These are phyloP conservation scores for Stentor roeselii DNA, from an alignment of 73 alveolate species.

Conservation along the genomic window DNA sequence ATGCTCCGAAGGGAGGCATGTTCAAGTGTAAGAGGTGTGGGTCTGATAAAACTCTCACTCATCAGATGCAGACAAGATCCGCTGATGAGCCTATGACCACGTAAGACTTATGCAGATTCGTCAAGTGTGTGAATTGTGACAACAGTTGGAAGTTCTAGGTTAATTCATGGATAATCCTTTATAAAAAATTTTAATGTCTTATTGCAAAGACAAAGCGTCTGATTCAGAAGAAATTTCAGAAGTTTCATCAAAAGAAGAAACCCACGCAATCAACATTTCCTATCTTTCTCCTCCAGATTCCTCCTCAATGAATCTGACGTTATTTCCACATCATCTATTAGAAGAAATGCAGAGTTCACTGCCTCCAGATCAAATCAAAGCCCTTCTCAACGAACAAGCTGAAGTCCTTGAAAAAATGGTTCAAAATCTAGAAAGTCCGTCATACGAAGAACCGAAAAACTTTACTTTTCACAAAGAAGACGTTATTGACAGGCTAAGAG, in stretches of 20 bases:
- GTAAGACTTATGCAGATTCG: constrained; percentile 44
- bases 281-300: too few relatives aligned
- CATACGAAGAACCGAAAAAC: too few relatives aligned
- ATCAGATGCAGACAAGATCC: constrained; percentile 81
- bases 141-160: constrained; percentile 59
- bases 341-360: neutral
- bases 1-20: constrained; percentile 56
- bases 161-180: too few relatives aligned
- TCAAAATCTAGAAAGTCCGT: neutral
- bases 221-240: too few relatives aligned
- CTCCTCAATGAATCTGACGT: neutral
- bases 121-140: constrained; percentile 81
- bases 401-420: neutral
- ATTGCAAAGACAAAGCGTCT: too few relatives aligned
- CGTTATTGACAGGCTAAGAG: neutral
- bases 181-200: too few relatives aligned
- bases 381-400: neutral
- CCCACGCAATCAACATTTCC: too few relatives aligned
- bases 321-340: neutral
- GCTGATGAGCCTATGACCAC: constrained; percentile 96
- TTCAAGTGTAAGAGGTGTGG: constrained; percentile 78
- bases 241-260: too few relatives aligned
- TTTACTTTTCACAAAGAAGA: too few relatives aligned
- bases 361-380: neutral
- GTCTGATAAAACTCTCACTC: constrained; percentile 56